Evolutionary conservation across 164 flowering plant species (phyloP).

Genomic region (Macadamia tetraphylla): DNA sequence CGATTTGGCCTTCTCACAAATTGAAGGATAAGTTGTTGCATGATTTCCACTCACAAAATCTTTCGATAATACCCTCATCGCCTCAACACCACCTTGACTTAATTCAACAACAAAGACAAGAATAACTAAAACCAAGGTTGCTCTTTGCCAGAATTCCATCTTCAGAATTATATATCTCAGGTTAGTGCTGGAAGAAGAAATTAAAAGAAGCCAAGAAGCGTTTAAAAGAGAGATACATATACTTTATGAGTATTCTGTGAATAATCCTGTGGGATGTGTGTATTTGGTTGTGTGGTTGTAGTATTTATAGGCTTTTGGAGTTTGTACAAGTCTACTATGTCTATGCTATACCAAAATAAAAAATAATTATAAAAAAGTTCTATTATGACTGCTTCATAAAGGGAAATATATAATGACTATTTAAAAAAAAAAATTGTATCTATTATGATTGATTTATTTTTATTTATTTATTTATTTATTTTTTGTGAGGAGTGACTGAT

Average conservation of each 20-base stretch:
- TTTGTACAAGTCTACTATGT: background rate
- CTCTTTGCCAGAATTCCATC: background rate
- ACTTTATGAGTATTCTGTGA: background rate
- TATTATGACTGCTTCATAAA: too few species aligned
- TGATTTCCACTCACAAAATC: conserved; percentile 28
- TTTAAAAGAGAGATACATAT: background rate
- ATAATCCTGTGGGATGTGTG: background rate
- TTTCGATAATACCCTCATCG: conserved; percentile 20
- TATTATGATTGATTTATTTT: too few species aligned
- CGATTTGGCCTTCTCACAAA: conserved; percentile 27
- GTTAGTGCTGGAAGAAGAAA: too few species aligned
- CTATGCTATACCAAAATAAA: too few species aligned
- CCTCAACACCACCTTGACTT: conserved; percentile 4
- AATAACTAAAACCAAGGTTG: conserved; percentile 3
- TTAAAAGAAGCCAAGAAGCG: background rate
- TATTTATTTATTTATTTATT: too few species aligned
- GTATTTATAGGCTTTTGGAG: background rate
- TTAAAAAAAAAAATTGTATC: too few species aligned
- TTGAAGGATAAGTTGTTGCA: conserved; percentile 17
- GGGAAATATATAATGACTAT: too few species aligned
- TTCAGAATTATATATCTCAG: background rate
- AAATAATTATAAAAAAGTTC: too few species aligned
- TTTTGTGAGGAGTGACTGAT: too few species aligned
- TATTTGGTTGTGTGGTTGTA: background rate
- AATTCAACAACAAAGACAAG: background rate